A percentile compares a stretch with the other conserved stretches of the same genome.
phyloP scores from a whole-genome alignment of 768 basidiomycete genomes.

The Rhodotorula sphaerocarpa region DNA sequence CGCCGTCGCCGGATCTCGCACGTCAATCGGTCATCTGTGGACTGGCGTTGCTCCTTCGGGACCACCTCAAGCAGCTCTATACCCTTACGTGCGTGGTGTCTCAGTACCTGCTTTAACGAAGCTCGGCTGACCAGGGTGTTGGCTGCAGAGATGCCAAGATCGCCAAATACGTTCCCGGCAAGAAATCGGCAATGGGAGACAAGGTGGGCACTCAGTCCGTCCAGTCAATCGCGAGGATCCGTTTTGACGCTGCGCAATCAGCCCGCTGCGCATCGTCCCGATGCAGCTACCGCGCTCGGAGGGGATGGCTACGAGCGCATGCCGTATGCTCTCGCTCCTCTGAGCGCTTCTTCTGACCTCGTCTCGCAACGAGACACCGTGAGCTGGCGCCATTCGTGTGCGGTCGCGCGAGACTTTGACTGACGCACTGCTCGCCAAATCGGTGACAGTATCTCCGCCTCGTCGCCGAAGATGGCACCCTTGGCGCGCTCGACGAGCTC shows the following conservation, averaged over 20 bases:
- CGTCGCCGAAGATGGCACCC: conserved; percentile 31
- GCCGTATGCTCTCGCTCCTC: conserved; percentile 52
- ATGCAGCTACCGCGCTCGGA: conserved; percentile 19
- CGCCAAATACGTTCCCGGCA: conserved; percentile 71
- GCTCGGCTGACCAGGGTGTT: not conserved
- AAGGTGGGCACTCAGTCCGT: conserved; percentile 45
- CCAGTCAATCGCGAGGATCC: no score
- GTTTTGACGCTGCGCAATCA: conserved; percentile 49
- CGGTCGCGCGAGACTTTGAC: not conserved
- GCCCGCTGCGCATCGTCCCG: conserved; percentile 46
- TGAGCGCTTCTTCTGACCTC: conserved; percentile 56
- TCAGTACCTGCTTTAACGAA: not conserved
- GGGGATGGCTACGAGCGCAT: conserved; percentile 58
- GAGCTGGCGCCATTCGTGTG: conserved; percentile 36
- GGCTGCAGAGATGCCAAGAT: conserved; percentile 63
- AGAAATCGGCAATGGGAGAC: conserved; percentile 84
- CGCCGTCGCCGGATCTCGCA: conserved; percentile 30
- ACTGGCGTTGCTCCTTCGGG: conserved; percentile 80
- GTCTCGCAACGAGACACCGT: conserved; percentile 59
- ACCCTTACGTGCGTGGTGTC: conserved; percentile 55
- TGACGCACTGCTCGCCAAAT: no score
- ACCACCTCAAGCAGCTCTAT: conserved; percentile 73
- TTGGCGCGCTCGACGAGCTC: conserved; percentile 19
- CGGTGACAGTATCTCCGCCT: conserved; percentile 46
- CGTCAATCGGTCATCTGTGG: conserved; percentile 61